Base-by-base conservation (phyloP, 768 basidiomycete species). In the Hemileccinum impolitum region DNA sequence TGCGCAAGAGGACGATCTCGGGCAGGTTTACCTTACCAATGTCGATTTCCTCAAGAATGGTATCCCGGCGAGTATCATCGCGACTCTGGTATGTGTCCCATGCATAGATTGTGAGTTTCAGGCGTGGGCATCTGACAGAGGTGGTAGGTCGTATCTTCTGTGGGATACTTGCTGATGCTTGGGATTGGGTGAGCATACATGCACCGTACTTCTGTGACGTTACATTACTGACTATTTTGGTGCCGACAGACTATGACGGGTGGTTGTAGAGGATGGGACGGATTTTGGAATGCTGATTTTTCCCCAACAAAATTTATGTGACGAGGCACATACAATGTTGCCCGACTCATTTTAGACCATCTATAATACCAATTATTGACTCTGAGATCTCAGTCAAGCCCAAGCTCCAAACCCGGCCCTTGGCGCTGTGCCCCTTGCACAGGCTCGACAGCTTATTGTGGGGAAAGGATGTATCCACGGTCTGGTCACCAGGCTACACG, bases 21-120 rank as follows among this genome's bases (percentile, higher is more conserved):
- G 96, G 3, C 83, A 92, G 58, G 70, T 87, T 32, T 99, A 96
- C 73, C 75, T 94, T 39, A 71, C 84, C 43, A 85, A 90, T 64
- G 67, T 85, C 9, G 94, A 97, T 68, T 96, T 97, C 72, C 69
- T 96, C 57, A 91, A 90, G 74, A 94, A 92, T 56, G 93, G 94
- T 39, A 82, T 98, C 15, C 94, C 93, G 0, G 91, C 94, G n/a
- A 94, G 91, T 55, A 75, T 96, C 48, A 82, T 98, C 38, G 89
- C 95, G 13, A 84, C 87, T 1, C 61, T 87, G 57, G 92, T 95
- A 59, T 13, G 60, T 50, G 9, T 26, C 18, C 26, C 9, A 30
- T 21, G n/a, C 13, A 17, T 21, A 36, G n/a, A 10, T 21, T 15
- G 14, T 8, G 31, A 10, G 14, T 18, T 6, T 19, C 13, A 11